Evolutionary conservation across 2,329 filamentous ascomycete genomes (phyloP), one percentile per base, ranked within the genome.

Genomic region (Clonostachys solani): DNA sequence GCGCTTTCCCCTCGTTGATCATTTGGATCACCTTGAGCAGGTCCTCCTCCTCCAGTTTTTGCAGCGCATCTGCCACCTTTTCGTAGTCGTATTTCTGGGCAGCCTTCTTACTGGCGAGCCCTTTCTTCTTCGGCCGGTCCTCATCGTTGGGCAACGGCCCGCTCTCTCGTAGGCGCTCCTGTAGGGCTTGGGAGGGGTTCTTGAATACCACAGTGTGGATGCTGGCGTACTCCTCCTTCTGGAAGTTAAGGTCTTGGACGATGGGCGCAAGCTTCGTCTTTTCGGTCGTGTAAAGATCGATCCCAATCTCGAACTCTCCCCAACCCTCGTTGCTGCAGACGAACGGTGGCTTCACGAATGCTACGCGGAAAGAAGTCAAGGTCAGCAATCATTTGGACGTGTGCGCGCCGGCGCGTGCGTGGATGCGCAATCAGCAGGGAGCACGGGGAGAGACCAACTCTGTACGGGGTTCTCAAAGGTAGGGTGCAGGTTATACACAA

Each of bases 231-330:
- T 80, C 80, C 51, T 85, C 77, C 55, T 84, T 78, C 56, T 82
- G 78, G 68, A 99, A 99, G 76, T 97, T 96, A 51, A 99, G 79
- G 63, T 99, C 94, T 67, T 99, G 94, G 44, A 77, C 71, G 54
- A 99, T 77, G 50, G 64, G 65, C 13, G 80, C 76, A 60, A 90
- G 81, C 61, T 96, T 92, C 49, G 86, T 86, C 75, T 96, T 96
- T 68, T 94, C 90, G 33, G 87, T 84, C 40, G 87, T 88, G 61
- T 84, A 87, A 56, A 95, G 79, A 52, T 88, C 83, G 60, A 97
- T 94, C 43, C 76, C 78, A 84, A 99, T 92, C 64, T 97, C 94
- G 65, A 99, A 99, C 72, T 97, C 94, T 61, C 94, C 94, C 94
- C 94, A 99, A 56, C 94, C 94, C 70, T 96, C 89, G 69, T 99